Evolutionary conservation across 2,329 filamentous ascomycete genomes (phyloP).

Genomic region (Coniella vitis): DNA sequence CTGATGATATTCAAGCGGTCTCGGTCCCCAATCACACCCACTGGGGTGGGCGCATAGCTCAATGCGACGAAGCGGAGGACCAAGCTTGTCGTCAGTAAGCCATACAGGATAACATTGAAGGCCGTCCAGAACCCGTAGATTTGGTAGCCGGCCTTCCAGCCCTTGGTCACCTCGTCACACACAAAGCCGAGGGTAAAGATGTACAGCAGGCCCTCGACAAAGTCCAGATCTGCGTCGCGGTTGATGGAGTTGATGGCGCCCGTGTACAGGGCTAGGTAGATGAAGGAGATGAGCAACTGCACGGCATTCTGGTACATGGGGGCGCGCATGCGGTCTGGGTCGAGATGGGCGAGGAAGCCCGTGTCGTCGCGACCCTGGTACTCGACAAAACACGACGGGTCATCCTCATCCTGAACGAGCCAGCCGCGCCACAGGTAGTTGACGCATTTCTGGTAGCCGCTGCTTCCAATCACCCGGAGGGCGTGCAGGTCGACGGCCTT

Average conservation of each 20-base stretch:
- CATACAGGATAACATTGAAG: constrained; percentile 82
- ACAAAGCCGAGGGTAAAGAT: constrained; percentile 88
- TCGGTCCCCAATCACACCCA: constrained; percentile 37
- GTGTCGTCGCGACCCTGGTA: constrained; percentile 78
- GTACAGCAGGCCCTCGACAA: constrained; percentile 79
- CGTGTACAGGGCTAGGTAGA: constrained; percentile 83
- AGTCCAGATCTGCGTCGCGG: constrained; percentile 71
- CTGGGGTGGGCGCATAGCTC: constrained; percentile 40
- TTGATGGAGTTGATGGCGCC: constrained; percentile 93
- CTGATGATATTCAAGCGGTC: constrained; percentile 67
- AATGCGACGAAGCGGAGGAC: constrained; percentile 73
- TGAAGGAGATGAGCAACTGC: constrained; percentile 75
- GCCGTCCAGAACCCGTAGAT: constrained; percentile 97
- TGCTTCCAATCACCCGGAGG: constrained; percentile 78
- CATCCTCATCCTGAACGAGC: constrained; percentile 91
- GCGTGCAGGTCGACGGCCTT: constrained; percentile 91
- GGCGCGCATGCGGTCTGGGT: constrained; percentile 89
- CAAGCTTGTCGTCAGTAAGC: constrained; percentile 71
- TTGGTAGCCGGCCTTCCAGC: constrained; percentile 88
- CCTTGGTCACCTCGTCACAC: constrained; percentile 78
- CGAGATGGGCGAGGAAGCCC: constrained; percentile 72
- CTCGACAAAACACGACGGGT: constrained; percentile 81
- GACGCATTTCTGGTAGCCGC: constrained; percentile 94
- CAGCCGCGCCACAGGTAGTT: constrained; percentile 90
- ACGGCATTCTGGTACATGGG: constrained; percentile 89